phyloP scores from a whole-genome alignment of 352 stramenopile species.

The Pythium biforme region DNA sequence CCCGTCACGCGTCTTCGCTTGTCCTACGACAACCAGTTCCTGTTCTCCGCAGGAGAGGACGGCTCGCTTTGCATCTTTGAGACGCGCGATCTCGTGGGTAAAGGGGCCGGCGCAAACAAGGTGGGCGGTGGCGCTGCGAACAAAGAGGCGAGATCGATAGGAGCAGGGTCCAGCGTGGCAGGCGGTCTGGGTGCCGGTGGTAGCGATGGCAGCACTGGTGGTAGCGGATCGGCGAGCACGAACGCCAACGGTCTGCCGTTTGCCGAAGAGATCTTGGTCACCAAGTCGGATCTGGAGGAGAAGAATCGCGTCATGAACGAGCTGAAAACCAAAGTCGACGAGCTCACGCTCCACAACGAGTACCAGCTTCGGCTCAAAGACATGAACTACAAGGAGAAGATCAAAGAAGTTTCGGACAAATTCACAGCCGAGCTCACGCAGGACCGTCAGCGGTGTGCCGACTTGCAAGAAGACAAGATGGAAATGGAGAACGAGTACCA shows the following conservation, averaged over 20 bases:
- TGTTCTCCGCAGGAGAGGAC: constrained; percentile 93
- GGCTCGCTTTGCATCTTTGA: constrained; percentile 92
- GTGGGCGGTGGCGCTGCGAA: constrained; percentile 24
- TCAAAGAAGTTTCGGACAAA: constrained; percentile 94
- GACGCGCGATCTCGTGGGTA: constrained; percentile 57
- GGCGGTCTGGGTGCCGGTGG: constrained; percentile 14
- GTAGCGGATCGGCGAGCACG: constrained; percentile 30
- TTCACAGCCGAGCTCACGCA: constrained; percentile 93
- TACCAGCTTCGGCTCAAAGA: constrained; percentile 95
- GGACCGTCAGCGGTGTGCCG: constrained; percentile 88
- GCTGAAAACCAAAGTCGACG: constrained; percentile 93
- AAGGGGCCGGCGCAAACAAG: constrained; percentile 30
- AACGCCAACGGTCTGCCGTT: constrained; percentile 77
- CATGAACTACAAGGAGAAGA: constrained; percentile 96
- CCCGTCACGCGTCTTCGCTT: constrained; percentile 69
- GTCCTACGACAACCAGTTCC: constrained; percentile 88
- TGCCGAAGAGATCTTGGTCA: constrained; percentile 93
- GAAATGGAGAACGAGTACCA: constrained; percentile 92
- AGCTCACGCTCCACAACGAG: constrained; percentile 93
- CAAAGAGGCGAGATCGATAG: constrained; percentile 25
- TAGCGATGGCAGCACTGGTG: constrained; percentile 27
- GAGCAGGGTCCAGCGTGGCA: constrained; percentile 14
- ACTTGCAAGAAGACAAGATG: constrained; percentile 89
- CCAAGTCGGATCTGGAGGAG: constrained; percentile 92
- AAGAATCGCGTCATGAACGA: constrained; percentile 91